Evolutionary conservation across 192 early-diverging fungal species (phyloP).

Genomic region (Coemansia sp.): DNA sequence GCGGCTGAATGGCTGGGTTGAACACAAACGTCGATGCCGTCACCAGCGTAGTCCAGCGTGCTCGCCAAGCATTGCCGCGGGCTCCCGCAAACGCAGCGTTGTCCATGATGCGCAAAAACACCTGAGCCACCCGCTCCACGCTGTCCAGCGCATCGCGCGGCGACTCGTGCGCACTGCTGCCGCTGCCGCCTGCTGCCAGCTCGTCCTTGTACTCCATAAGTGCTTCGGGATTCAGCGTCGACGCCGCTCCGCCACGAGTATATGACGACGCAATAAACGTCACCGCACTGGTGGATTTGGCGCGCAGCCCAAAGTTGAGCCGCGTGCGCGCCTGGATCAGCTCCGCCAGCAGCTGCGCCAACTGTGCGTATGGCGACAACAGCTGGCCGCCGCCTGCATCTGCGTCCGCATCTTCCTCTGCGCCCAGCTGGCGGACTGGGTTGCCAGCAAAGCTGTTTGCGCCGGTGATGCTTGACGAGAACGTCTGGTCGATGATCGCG

Average conservation of each 20-base stretch:
- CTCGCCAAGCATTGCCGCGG: conserved; percentile 78
- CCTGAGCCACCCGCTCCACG: conserved; percentile 61
- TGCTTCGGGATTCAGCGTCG: conserved; percentile 53
- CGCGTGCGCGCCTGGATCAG: conserved; percentile 48
- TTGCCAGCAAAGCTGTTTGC: conserved; percentile 65
- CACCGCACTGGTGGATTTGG: conserved; percentile 54
- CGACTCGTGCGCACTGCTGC: conserved; percentile 24
- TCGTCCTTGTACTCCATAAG: conserved; percentile 55
- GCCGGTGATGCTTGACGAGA: conserved; percentile 69
- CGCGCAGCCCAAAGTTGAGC: conserved; percentile 54
- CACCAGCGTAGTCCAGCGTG: conserved; percentile 90
- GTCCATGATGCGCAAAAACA: conserved; percentile 60
- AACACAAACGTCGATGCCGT: conserved; percentile 91
- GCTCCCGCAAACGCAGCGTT: conserved; percentile 56
- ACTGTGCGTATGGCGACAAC: conserved; percentile 61
- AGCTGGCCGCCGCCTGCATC: conserved; percentile 51
- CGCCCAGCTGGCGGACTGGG: conserved; percentile 55
- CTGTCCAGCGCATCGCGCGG: conserved; percentile 49
- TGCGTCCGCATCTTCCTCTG: not conserved
- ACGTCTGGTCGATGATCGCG: conserved; percentile 74
- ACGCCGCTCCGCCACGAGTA: conserved; percentile 53
- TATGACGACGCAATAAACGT: conserved; percentile 55
- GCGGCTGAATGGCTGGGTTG: conserved; percentile 91
- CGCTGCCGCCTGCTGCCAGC: conserved; percentile 16
- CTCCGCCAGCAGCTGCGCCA: conserved; percentile 57